Base-by-base conservation (phyloP, 2,329 filamentous ascomycete species). In the Phialocephala subalpina region DNA sequence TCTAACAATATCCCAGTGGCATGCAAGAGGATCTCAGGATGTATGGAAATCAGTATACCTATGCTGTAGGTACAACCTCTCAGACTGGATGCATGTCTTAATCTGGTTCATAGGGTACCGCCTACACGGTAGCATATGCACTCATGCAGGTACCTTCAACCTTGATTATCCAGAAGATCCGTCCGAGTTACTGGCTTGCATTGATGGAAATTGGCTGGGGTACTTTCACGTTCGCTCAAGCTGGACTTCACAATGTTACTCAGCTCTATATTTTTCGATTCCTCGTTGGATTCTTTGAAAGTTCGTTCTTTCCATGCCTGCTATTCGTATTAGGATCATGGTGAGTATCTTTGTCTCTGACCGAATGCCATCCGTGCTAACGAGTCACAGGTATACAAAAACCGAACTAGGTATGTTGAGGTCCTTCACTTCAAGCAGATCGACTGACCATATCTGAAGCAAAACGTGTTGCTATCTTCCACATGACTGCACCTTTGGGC, bases 351-450 rank as follows among this genome's bases (percentile, higher is more conserved):
- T n/a, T n/a, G n/a, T n/a, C n/a, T n/a, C n/a, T n/a, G n/a, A n/a
- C n/a, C n/a, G n/a, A n/a, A n/a, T n/a, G n/a, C n/a, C n/a, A n/a
- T n/a, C n/a, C n/a, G n/a, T n/a, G n/a, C n/a, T n/a, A n/a, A n/a
- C n/a, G n/a, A n/a, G n/a, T n/a, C n/a, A n/a, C 47, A 60, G 86
- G 86, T 89, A 89, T 72, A 84, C 85, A 66, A 83, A 81, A 58
- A 81, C 82, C 14, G 87, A 89, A 70, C 81, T 88, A 49, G 29
- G 29, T 9, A 33, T 9, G 29, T 33, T 33, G 29, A 33, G 9
- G 9, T 33, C 4, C 29, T 9, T 9, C 4, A 9, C 29, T 33
- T 9, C 29, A 33, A 9, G 9, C 4, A 33, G 29, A 9, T 5
- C 9, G 29, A 9, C 29, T 33, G 29, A 33, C 29, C 29, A 33